A percentile compares a stretch with the other conserved stretches of the same genome.
Conservation (phyloP, 2,329 filamentous ascomycete genomes). For the Dothistroma septosporum region DNA sequence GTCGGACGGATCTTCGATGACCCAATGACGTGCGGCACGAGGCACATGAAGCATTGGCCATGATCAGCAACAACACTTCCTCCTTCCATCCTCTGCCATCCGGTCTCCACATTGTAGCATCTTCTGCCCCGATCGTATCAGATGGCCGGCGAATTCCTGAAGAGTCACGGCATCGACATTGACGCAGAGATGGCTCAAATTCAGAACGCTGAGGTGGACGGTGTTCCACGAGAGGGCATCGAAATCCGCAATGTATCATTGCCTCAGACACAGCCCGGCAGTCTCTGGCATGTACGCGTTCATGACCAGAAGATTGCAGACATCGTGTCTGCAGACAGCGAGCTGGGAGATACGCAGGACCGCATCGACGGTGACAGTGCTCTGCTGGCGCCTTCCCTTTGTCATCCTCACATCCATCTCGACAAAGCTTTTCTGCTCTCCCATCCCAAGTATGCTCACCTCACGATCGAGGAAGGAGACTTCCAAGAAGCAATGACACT, state of each 20-base stretch:
- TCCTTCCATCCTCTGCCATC: not conserved
- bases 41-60: not conserved
- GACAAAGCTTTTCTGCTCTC: constrained; percentile 63
- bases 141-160: constrained; percentile 33
- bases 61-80: not conserved
- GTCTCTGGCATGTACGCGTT: constrained; percentile 17
- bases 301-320: not conserved
- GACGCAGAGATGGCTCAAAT: constrained; percentile 33
- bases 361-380: constrained; percentile 39
- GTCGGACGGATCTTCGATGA: not conserved
- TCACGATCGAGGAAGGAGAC: constrained; percentile 57
- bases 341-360: not conserved
- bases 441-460: constrained; percentile 56
- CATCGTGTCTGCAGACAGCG: not conserved
- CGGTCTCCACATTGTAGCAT: not conserved
- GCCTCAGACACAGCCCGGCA: constrained; percentile 6
- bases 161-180: constrained; percentile 33
- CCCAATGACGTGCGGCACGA: not conserved
- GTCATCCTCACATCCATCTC: constrained; percentile 69
- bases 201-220: constrained; percentile 15
- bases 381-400: constrained; percentile 55
- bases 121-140: not conserved
- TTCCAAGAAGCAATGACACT: constrained; percentile 62
- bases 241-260: constrained; percentile 13
- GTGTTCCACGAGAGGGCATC: not conserved